Base-by-base conservation (phyloP, 2,329 filamentous ascomycete species). In the Neofusicoccum kwambonambiense region DNA sequence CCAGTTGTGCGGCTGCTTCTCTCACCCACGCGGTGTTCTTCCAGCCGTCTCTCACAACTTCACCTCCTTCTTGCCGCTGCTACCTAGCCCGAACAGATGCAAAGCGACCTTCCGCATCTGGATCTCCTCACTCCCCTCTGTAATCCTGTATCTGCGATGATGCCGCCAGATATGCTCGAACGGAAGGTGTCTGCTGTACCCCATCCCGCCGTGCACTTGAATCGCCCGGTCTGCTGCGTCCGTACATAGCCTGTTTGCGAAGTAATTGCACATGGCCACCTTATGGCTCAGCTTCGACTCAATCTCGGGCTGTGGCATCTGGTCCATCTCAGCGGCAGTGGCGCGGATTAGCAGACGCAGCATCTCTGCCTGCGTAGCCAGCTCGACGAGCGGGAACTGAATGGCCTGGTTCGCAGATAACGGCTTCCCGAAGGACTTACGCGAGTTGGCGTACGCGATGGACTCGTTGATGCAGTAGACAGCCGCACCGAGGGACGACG, bases 131-230 rank as follows among this genome's bases (percentile, higher is more conserved):
- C 84, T 86, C 0, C 86, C 86, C 71, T 89, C 87, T 0, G 86
- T 89, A 67, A 89, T 89, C 41, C 86, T 76, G 70, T 89, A 89
- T 27, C 85, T 77, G 45, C 87, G 76, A 73, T 88, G 87, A 75
- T 89, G 86, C 58, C 86, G 79, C 83, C 87, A 88, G 57, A 89
- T 88, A 68, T 89, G 86, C 75, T 89, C 86, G 69, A 89, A 89
- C 0, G 85, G 85, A 67, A 82, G 81, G 66, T 87, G 83, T 42
- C 85, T 76, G 45, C 81, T 84, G 70, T 88, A 88, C 1, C 86
- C 85, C 70, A 84, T 83, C 0, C 85, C 85, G 6, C 86, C 86
- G 70, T 86, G 82, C 11, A 87, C 82, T 77, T 89, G 86, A 34
- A 89, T 89, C 2, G 86, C 86, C 35, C 82, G 78, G 70, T 89